These are phyloP conservation scores for Zangia roseola DNA, from an alignment of 768 basidiomycete genomes.

Conservation along the genomic window DNA sequence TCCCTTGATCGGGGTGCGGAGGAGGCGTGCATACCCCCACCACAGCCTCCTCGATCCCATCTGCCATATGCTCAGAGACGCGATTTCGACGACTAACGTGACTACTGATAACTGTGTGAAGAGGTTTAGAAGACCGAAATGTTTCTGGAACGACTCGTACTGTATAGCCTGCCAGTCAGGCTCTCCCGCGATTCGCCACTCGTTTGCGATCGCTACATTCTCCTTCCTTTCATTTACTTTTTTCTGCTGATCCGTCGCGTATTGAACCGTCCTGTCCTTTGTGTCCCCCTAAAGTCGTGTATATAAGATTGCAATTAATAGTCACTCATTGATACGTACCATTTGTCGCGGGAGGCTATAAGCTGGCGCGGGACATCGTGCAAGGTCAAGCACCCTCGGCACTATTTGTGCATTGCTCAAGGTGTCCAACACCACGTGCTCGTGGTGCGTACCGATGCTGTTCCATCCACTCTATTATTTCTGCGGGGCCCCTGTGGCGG, in stretches of 20 bases:
- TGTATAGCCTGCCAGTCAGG: neutral
- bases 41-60: neutral
- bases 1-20: slow-evolving; percentile 18
- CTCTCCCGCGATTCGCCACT: neutral
- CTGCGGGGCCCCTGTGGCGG: too few relatives aligned
- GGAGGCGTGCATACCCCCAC: slow-evolving; percentile 14
- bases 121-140: neutral
- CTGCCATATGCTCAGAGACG: neutral
- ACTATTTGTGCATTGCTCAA: too few relatives aligned
- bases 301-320: too few relatives aligned
- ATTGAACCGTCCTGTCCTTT: neutral
- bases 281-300: neutral
- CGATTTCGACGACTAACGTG: neutral
- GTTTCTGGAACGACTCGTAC: neutral
- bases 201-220: neutral
- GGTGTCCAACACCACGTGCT: too few relatives aligned
- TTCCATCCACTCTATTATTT: too few relatives aligned
- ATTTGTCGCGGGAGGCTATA: too few relatives aligned
- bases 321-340: too few relatives aligned
- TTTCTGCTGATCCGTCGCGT: neutral
- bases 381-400: too few relatives aligned
- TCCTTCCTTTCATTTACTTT: neutral
- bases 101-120: neutral
- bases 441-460: too few relatives aligned
- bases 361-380: too few relatives aligned